Conservation (phyloP, 2,329 filamentous ascomycete species). For the Diaporthe sp. region DNA sequence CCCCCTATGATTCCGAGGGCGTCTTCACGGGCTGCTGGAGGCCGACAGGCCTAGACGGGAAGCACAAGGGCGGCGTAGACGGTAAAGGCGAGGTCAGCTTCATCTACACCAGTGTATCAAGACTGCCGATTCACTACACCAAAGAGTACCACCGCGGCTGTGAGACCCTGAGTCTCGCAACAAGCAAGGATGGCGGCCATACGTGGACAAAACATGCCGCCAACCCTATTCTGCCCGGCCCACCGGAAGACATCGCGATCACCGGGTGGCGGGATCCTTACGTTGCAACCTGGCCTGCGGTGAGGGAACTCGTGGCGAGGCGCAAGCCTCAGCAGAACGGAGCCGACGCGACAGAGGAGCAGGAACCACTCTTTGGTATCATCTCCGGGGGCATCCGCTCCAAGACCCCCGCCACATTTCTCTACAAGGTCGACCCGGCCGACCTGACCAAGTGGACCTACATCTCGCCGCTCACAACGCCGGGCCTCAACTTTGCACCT, state of each 20-base stretch:
- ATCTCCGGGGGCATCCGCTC: conserved; percentile 62
- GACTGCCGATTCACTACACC: conserved; percentile 54
- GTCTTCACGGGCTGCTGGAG: conserved; percentile 67
- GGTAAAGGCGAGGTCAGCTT: conserved; percentile 46
- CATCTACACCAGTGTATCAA: conserved; percentile 53
- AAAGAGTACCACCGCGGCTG: conserved; percentile 57
- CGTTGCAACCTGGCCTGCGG: conserved; percentile 48
- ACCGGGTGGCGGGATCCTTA: conserved; percentile 54
- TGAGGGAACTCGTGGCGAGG: conserved; percentile 44
- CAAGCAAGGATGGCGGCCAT: conserved; percentile 53
- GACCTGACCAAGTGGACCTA: conserved; percentile 61
- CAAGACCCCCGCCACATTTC: conserved; percentile 59
- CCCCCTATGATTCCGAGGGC: conserved; percentile 63
- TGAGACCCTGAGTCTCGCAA: conserved; percentile 58
- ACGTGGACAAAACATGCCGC: conserved; percentile 51
- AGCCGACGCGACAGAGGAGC: conserved; percentile 34
- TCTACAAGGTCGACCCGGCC: conserved; percentile 58
- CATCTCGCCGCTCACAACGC: conserved; percentile 53
- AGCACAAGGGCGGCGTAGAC: conserved; percentile 55
- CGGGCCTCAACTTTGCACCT: conserved; percentile 41
- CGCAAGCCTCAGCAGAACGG: conserved; percentile 40
- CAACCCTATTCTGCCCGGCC: conserved; percentile 51
- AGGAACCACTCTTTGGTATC: conserved; percentile 58
- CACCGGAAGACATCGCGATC: conserved; percentile 48
- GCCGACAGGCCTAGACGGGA: conserved; percentile 55